These are phyloP conservation scores for Verbascum thapsus DNA, from an alignment of 257 asterid species.

Conservation along the genomic window DNA sequence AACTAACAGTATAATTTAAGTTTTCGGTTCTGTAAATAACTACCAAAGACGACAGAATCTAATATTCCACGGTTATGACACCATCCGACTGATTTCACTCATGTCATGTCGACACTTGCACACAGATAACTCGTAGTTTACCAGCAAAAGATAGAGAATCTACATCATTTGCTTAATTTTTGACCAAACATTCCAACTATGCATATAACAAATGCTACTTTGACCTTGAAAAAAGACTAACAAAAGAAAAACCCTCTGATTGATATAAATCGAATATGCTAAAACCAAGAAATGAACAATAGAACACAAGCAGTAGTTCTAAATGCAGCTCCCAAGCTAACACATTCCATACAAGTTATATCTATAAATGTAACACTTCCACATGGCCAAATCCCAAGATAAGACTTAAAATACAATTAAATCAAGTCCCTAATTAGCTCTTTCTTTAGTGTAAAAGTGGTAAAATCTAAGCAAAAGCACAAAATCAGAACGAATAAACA, in stretches of 20 bases:
- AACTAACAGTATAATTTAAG: background rate
- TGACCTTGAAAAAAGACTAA: too few relatives aligned
- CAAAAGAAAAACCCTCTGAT: too few relatives aligned
- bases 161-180: too few relatives aligned
- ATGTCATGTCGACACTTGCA: conserved; percentile 1
- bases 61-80: too few relatives aligned
- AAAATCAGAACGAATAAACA: background rate
- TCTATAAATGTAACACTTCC: conserved; percentile 7
- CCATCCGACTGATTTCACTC: background rate
- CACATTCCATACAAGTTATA: background rate
- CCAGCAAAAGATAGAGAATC: too few relatives aligned
- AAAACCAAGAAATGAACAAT: background rate
- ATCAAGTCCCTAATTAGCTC: background rate
- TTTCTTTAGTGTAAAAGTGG: background rate
- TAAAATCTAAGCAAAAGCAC: conserved; percentile 21
- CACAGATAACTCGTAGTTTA: too few relatives aligned
- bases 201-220: too few relatives aligned
- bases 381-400: conserved; percentile 13
- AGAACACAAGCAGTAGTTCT: background rate
- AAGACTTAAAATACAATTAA: conserved; percentile 12
- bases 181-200: too few relatives aligned
- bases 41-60: background rate
- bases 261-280: too few relatives aligned
- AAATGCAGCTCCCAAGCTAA: conserved; percentile 6
- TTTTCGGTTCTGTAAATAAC: background rate